These are phyloP conservation scores for Populus tomentosa DNA, from an alignment of 441 rosid species.

Conservation along the genomic window DNA sequence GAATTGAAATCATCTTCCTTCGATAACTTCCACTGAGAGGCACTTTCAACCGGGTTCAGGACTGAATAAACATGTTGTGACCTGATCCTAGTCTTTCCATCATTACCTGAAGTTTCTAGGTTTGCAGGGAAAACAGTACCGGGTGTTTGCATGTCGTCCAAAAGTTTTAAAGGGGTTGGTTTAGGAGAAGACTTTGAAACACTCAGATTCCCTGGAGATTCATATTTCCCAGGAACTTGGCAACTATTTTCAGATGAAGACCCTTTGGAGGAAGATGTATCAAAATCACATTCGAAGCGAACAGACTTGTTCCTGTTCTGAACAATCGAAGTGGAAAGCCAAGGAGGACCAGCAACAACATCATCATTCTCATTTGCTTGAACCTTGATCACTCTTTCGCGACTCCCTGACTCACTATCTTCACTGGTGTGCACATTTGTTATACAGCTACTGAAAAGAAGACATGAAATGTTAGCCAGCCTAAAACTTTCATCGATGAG, in stretches of 20 bases:
- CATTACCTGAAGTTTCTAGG: constrained; percentile 35
- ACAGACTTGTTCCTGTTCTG: constrained; percentile 58
- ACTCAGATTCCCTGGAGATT: constrained; percentile 28
- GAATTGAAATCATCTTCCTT: constrained; percentile 30
- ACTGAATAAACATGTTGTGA: constrained; percentile 70
- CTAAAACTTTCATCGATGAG: neutral
- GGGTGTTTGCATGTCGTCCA: constrained; percentile 96
- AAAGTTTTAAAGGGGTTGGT: constrained; percentile 79
- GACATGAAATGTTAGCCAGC: constrained; percentile 2
- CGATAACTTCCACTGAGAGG: constrained; percentile 38
- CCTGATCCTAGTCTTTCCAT: constrained; percentile 55
- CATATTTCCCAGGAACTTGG: constrained; percentile 30
- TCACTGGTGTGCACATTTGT: constrained; percentile 38
- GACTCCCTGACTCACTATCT: constrained; percentile 32
- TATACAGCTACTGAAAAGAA: constrained; percentile 40
- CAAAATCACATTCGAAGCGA: constrained; percentile 61
- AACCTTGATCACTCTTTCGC: constrained; percentile 26
- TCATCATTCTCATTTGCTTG: constrained; percentile 13
- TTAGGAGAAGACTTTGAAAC: constrained; percentile 44
- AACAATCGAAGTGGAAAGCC: constrained; percentile 30
- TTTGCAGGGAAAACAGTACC: constrained; percentile 78
- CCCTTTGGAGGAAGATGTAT: constrained; percentile 34
- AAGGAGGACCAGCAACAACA: constrained; percentile 23
- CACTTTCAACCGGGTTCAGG: constrained; percentile 42
- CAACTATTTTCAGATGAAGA: constrained; percentile 37